These are phyloP conservation scores for Candida berthetii DNA, from an alignment of 805 yeast species.

Conservation along the genomic window DNA sequence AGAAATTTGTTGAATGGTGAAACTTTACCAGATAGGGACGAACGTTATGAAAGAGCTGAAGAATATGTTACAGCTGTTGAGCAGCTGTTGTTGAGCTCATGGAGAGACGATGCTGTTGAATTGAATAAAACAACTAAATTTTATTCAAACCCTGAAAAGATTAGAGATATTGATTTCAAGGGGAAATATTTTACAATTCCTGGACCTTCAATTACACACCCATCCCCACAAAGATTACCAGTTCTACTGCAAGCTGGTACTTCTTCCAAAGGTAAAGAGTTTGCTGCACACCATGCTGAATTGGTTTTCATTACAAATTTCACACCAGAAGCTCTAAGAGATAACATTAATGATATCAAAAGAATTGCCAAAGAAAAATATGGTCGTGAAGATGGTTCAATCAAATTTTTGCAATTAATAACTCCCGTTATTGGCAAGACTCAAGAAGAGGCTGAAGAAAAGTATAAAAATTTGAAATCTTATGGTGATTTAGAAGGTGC, in stretches of 20 bases:
- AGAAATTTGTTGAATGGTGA: constrained; percentile 26
- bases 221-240: constrained; percentile 33
- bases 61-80: constrained; percentile 29
- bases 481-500: constrained; percentile 31
- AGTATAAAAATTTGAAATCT: constrained; percentile 21
- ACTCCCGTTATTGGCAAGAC: constrained; percentile 27
- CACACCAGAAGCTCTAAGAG: constrained; percentile 22
- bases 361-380: constrained; percentile 22
- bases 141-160: constrained; percentile 25
- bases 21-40: constrained; percentile 27
- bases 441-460: constrained; percentile 28
- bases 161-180: constrained; percentile 26
- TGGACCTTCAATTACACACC: constrained; percentile 28
- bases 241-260: constrained; percentile 33
- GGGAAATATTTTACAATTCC: constrained; percentile 30
- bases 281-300: constrained; percentile 33
- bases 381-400: constrained; percentile 25
- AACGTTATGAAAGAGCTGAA: constrained; percentile 28
- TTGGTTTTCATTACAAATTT: constrained; percentile 26
- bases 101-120: constrained; percentile 27
- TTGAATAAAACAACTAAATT: constrained; percentile 13
- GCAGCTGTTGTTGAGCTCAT: constrained; percentile 26
- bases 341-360: constrained; percentile 14
- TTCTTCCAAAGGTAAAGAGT: constrained; percentile 27
- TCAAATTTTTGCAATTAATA: constrained; percentile 27